These are phyloP conservation scores for Gynostemma pentaphyllum DNA, from an alignment of 306 rosid genomes.

Conservation along the genomic window DNA sequence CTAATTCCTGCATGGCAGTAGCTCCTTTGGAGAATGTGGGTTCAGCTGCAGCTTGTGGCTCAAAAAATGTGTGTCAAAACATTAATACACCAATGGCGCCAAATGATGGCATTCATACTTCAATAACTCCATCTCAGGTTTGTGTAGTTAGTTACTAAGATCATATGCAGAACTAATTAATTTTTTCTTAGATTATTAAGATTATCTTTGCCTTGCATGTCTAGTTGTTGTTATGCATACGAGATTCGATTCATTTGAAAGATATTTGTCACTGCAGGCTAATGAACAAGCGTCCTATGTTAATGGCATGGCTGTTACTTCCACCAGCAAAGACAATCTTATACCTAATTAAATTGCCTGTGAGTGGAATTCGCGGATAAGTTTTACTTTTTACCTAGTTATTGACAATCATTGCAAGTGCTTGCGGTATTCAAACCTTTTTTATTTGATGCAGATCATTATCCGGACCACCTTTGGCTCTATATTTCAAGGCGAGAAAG, in stretches of 20 bases:
- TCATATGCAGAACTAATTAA: background rate
- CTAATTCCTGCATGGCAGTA: constrained; percentile 29
- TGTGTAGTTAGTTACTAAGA: too few species aligned
- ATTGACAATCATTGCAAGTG: background rate
- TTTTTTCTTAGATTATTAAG: background rate
- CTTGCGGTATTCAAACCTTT: background rate
- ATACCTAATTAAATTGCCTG: constrained; percentile 33
- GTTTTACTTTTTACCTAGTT: background rate
- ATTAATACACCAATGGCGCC: constrained; percentile 28
- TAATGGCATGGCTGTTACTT: constrained; percentile 29
- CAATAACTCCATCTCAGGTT: constrained; percentile 40
- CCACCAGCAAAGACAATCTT: constrained; percentile 25
- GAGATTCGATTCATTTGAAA: constrained; percentile 24
- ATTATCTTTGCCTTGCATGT: background rate
- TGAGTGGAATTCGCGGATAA: constrained; percentile 19
- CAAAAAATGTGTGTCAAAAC: constrained; percentile 37
- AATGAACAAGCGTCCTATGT: constrained; percentile 23
- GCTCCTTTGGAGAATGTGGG: constrained; percentile 36
- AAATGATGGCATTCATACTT: constrained; percentile 27
- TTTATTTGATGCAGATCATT: constrained; percentile 1
- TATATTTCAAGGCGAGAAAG: background rate
- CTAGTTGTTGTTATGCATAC: background rate
- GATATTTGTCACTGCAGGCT: constrained; percentile 28
- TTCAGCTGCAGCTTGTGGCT: constrained; percentile 34
- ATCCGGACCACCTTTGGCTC: background rate